phyloP scores from a whole-genome alignment of 768 basidiomycete genomes.

The Erythrobasidium yunnanense region DNA sequence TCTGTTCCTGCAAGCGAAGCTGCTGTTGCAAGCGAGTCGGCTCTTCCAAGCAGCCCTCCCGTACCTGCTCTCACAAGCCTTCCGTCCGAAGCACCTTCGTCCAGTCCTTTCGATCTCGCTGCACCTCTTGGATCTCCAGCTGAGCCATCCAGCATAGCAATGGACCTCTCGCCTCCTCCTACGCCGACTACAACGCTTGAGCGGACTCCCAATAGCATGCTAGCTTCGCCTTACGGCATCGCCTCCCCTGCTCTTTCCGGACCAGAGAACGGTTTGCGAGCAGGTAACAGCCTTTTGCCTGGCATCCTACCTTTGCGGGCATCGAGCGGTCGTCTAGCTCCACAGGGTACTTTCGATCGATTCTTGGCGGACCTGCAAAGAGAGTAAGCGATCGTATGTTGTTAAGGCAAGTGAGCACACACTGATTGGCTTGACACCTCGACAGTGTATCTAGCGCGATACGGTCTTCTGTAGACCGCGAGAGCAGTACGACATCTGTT shows the following conservation, averaged over 20 bases:
- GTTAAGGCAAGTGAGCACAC: neutral
- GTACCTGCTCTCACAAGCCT: too few relatives aligned
- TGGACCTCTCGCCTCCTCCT: neutral
- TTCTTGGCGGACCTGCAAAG: conserved; percentile 16
- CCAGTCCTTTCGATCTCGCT: too few relatives aligned
- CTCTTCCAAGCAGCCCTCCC: too few relatives aligned
- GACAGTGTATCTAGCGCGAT: conserved; percentile 6
- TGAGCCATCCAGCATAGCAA: neutral
- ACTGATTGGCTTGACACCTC: neutral
- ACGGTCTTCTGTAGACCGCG: neutral
- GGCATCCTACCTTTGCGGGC: too few relatives aligned
- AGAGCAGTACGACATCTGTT: neutral
- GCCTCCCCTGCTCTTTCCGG: too few relatives aligned
- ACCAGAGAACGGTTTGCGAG: too few relatives aligned
- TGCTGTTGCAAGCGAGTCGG: too few relatives aligned
- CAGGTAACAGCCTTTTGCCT: too few relatives aligned
- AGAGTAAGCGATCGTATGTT: conserved; percentile 3
- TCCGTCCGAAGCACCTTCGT: too few relatives aligned
- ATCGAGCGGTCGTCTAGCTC: neutral
- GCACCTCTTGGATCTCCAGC: conserved; percentile 1
- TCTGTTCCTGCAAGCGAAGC: too few relatives aligned
- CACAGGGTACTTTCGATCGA: conserved; percentile 3
- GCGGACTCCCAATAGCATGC: neutral
- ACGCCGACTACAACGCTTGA: neutral
- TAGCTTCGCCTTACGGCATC: neutral